Percentiles rank a stretch among this genome's conserved stretches.
phyloP scores from a whole-genome alignment of 1,284 basidiomycete genomes.

The Xerocomus tenax region DNA sequence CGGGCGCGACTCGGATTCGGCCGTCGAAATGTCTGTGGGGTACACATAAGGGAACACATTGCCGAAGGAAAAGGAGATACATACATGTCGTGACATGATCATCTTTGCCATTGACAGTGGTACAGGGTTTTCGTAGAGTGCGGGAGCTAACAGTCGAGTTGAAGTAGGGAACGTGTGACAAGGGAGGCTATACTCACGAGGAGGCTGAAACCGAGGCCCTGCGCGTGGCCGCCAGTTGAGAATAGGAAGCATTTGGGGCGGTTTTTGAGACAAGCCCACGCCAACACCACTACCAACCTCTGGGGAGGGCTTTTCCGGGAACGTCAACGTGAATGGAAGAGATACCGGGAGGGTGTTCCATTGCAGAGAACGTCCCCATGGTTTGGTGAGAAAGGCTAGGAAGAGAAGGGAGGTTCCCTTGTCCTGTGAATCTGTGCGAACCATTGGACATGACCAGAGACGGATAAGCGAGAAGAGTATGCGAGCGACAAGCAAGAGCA shows the following conservation, averaged over 20 bases:
- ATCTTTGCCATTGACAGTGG: slow-evolving; percentile 31
- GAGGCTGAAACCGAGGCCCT: slow-evolving; percentile 27
- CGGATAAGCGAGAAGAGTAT: slow-evolving; percentile 26
- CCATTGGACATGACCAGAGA: slow-evolving; percentile 23
- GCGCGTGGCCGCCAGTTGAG: slow-evolving; percentile 20
- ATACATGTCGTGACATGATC: slow-evolving; percentile 30
- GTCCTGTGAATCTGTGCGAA: slow-evolving; percentile 10
- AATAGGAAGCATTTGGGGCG: slow-evolving; percentile 13
- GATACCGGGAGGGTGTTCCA: slow-evolving; percentile 25
- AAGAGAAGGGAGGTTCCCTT: slow-evolving; percentile 10
- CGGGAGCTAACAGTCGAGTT: slow-evolving; percentile 21
- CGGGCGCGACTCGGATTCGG: slow-evolving; percentile 28
- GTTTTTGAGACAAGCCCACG: slow-evolving; percentile 8
- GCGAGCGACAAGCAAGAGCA: slow-evolving; percentile 28
- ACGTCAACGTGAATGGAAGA: slow-evolving; percentile 23
- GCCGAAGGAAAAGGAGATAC: slow-evolving; percentile 3
- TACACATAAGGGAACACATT: not conserved
- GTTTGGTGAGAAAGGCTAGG: slow-evolving; percentile 3
- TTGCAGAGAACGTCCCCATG: slow-evolving; percentile 19
- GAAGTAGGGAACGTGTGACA: not conserved
- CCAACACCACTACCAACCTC: slow-evolving; percentile 7
- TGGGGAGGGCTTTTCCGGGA: slow-evolving; percentile 19
- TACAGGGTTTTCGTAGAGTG: slow-evolving; percentile 29
- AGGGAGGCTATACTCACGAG: slow-evolving; percentile 20
- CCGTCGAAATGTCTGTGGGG: slow-evolving; percentile 26